Percentiles rank a stretch among this genome's conserved stretches.
phyloP scores from a whole-genome alignment of 805 yeast species.

The Candida vaughaniae region DNA sequence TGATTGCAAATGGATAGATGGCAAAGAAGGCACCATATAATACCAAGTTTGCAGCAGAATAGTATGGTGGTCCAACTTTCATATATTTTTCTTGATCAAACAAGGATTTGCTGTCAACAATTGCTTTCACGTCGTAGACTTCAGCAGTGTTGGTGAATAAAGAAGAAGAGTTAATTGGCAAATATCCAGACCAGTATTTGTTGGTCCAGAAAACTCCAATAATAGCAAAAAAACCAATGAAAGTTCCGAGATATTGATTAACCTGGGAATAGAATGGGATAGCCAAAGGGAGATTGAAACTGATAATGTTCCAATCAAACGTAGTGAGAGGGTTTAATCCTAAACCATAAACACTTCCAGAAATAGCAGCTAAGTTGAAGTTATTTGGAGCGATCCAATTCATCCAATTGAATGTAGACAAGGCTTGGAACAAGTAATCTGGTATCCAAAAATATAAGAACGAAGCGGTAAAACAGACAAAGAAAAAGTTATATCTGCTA shows the following conservation, averaged over 20 bases:
- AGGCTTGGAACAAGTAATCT: slow-evolving; percentile 39
- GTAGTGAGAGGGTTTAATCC: slow-evolving; percentile 56
- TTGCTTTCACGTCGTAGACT: slow-evolving; percentile 39
- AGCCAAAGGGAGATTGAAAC: slow-evolving; percentile 31
- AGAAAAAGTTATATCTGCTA: slow-evolving; percentile 26
- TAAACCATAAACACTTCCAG: slow-evolving; percentile 48
- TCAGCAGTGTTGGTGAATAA: slow-evolving; percentile 50
- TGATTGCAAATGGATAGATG: slow-evolving; percentile 41
- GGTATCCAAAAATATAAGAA: slow-evolving; percentile 50
- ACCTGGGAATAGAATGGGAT: slow-evolving; percentile 40
- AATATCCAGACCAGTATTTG: slow-evolving; percentile 23
- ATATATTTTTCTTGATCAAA: slow-evolving; percentile 23
- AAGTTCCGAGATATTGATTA: slow-evolving; percentile 19
- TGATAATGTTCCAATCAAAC: slow-evolving; percentile 53
- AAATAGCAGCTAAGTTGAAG: slow-evolving; percentile 47
- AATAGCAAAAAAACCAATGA: slow-evolving; percentile 18
- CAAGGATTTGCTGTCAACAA: slow-evolving; percentile 38
- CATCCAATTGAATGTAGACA: slow-evolving; percentile 53
- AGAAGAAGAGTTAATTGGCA: slow-evolving; percentile 42
- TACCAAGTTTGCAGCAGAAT: slow-evolving; percentile 29
- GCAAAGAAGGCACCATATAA: slow-evolving; percentile 29
- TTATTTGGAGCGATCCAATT: slow-evolving; percentile 57
- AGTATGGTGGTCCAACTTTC: slow-evolving; percentile 30
- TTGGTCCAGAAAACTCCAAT: slow-evolving; percentile 23
- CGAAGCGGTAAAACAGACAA: slow-evolving; percentile 21